Conservation (phyloP, 345 rosid genomes). For the Mangifera indica region DNA sequence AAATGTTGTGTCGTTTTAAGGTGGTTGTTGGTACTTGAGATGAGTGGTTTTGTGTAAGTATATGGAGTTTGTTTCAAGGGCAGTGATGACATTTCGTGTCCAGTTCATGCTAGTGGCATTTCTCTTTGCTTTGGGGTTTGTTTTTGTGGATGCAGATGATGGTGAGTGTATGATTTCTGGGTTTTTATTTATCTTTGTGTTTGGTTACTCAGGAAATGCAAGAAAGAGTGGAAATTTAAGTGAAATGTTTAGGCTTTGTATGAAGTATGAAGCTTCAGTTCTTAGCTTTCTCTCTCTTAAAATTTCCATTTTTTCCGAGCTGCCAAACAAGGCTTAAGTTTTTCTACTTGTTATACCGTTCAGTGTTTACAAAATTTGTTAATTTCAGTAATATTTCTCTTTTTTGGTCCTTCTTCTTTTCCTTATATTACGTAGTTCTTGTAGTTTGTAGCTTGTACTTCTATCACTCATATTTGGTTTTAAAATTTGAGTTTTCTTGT, state of each 20-base stretch:
- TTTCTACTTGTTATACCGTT: not conserved
- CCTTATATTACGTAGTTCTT: not conserved
- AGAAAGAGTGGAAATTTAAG: constrained; percentile 1
- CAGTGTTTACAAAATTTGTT: not conserved
- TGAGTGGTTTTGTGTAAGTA: constrained; percentile 25
- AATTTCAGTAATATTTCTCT: not conserved
- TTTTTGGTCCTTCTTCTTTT: not conserved
- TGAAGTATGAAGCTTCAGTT: not conserved
- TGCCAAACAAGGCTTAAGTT: not conserved
- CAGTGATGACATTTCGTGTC: constrained; percentile 41
- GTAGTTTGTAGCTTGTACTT: not conserved
- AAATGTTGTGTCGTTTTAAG: not conserved
- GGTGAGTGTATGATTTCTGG: constrained; percentile 45
- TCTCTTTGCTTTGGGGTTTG: constrained; percentile 44
- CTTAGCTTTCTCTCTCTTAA: not conserved
- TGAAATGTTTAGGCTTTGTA: not conserved
- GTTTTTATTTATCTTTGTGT: not conserved
- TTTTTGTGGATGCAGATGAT: constrained; percentile 54
- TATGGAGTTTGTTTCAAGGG: constrained; percentile 13
- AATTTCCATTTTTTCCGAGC: not conserved
- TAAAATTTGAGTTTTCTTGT: not conserved
- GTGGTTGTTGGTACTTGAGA: constrained; percentile 12
- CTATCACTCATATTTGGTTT: not conserved
- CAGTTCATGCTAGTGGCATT: constrained; percentile 40
- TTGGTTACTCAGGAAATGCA: constrained; percentile 19